Evolutionary conservation across 768 basidiomycete species (phyloP), one percentile per base, ranked within the genome.

Genomic region (Lentinus brumalis): DNA sequence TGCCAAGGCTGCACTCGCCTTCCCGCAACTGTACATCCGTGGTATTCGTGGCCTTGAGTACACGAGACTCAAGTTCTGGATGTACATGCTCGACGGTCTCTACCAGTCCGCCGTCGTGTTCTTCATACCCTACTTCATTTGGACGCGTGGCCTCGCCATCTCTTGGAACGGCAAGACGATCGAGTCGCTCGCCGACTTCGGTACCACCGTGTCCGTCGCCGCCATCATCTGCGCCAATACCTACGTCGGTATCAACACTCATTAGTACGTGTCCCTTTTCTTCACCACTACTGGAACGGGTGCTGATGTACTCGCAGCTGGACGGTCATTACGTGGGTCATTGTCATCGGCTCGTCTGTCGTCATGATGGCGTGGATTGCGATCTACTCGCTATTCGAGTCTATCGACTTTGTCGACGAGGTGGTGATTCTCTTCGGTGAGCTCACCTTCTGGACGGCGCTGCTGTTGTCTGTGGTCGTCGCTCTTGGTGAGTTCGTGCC

Each of bases 1-100:
- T 70, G 89, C 92, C 18, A 85, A 86, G 72, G 94, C 92, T 0
- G 92, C 92, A 0, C 76, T 97, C 35, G 94, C 94, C 6, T 97
- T 92, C 77, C 96, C 96, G 5, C 92, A 95, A 67, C 86, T 98
- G n/a, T 98, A 98, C 73, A 81, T 95, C 64, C 88, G 96, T 40
- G 96, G 96, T 29, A 97, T 98, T 63, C 86, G 89, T 15, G 94
- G 96, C 21, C 79, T 95, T 15, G 96, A 97, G 68, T 98, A 97
- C 75, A 97, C 95, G 16, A 86, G 93, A 10, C 63, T 78, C 53
- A 94, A 92, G 76, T 98, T 98, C 77, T 98, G 94, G 94, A 71
- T 88, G 56, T 97, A 95, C 76, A 97, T 98, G 92, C 72, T 85
- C 7, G 96, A 98, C 71, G 96, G 96, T 30, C 75, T 98, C 38